Evolutionary conservation across 768 basidiomycete species (phyloP), one percentile per base, ranked within the genome.

Genomic region (Leccinum obscurum): DNA sequence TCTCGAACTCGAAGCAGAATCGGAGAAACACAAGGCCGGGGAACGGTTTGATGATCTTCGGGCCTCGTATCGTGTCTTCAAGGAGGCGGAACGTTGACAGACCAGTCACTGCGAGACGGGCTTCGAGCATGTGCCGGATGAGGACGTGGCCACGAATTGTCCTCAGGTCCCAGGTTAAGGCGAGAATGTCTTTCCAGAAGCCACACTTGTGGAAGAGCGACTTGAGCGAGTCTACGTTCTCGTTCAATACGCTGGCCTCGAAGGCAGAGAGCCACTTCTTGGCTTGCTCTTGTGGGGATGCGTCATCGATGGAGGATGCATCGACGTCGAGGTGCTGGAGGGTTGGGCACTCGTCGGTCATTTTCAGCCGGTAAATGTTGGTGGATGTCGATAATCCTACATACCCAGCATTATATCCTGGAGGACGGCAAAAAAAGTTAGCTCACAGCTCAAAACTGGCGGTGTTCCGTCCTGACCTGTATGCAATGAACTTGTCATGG

Each of bases 1-100:
- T 77, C 6, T 81, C 83, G 63, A 89, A 90, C 5, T 73, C 78
- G 68, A 90, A 87, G 57, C 82, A 70, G 34, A 80, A 72, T 28
- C 81, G 80, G 46, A 90, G 70, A 82, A 86, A 89, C 0, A 76
- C 78, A 5, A 90, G 59, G 63, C 83, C 85, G 0, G 83, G 77
- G 57, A 76, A 79, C 3, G 80, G 81, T 15, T 69, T 73, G 53
- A 77, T 68, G n/a, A 83, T 49, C 3, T 35, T 66, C n/a, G 73
- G 65, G 34, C 61, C 70, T 1, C 68, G 71, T 54, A 76, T n/a
- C 6, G 46, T 32, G 51, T 70, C 73, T 9, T 68, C 61, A n/a
- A 68, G 51, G 41, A 72, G 62, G 1, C 35, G 61, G 44, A 69
- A 61, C 15, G 56, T 55, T 1, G 65, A 61, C 14, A 73, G 26